A percentile compares a stretch with the other conserved stretches of the same genome.
phyloP scores from a whole-genome alignment of 192 early-diverging fungal species.

The Helicostylum pulchrum region DNA sequence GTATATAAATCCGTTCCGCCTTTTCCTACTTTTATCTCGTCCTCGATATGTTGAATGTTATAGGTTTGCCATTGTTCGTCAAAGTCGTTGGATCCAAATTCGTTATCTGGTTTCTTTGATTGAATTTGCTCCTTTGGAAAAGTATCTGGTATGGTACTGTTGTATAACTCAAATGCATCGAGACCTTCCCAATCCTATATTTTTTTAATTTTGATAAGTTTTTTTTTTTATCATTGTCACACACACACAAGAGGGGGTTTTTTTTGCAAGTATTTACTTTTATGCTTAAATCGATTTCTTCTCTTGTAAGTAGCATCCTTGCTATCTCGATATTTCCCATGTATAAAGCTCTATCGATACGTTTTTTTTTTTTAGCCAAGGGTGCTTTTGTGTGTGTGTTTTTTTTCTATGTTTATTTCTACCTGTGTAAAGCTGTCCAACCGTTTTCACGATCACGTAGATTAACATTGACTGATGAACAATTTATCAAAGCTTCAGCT shows the following conservation, averaged over 20 bases:
- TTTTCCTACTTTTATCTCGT: background rate
- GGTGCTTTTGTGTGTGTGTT: too few relatives aligned
- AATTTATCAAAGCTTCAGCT: slow-evolving; percentile 34
- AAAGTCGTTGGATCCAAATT: background rate
- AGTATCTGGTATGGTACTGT: slow-evolving; percentile 20
- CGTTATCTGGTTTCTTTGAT: background rate
- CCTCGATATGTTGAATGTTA: too few relatives aligned
- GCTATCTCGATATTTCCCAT: slow-evolving; percentile 23
- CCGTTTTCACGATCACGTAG: slow-evolving; percentile 61
- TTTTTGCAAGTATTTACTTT: slow-evolving; percentile 2
- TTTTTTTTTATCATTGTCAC: too few relatives aligned
- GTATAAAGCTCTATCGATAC: slow-evolving; percentile 17
- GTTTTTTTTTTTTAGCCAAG: background rate
- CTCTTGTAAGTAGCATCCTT: slow-evolving; percentile 15
- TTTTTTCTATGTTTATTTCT: background rate
- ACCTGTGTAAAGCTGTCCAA: slow-evolving; percentile 69
- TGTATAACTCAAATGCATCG: slow-evolving; percentile 39
- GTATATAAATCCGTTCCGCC: slow-evolving; percentile 55
- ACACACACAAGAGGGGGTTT: background rate
- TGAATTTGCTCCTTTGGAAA: slow-evolving; percentile 8
- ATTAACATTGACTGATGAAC: slow-evolving; percentile 55
- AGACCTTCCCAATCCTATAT: slow-evolving; percentile 49
- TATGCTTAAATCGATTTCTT: slow-evolving; percentile 14
- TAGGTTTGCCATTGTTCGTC: background rate
- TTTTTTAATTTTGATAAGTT: background rate